Conservation (phyloP, 306 rosid species). For the Neltuma alba region DNA sequence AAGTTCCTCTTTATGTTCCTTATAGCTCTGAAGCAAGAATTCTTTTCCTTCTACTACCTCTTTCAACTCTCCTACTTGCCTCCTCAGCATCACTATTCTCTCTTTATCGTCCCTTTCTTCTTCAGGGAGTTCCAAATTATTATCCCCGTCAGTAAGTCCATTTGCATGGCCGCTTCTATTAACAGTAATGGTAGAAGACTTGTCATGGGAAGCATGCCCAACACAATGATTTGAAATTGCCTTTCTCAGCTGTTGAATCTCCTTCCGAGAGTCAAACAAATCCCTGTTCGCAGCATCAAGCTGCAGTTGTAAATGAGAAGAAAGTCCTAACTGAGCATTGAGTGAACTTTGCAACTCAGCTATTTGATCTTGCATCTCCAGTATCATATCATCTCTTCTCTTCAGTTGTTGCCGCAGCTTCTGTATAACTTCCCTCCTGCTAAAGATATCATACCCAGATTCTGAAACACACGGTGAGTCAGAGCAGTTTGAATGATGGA, state of each 20-base stretch:
- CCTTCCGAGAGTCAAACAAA: conserved; percentile 78
- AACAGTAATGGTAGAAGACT: conserved; percentile 44
- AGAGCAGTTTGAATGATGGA: conserved; percentile 86
- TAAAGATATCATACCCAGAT: conserved; percentile 91
- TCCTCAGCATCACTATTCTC: conserved; percentile 75
- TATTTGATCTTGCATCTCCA: conserved; percentile 98
- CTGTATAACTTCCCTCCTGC: conserved; percentile 91
- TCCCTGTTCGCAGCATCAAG: conserved; percentile 79
- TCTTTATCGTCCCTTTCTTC: conserved; percentile 63
- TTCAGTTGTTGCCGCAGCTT: conserved; percentile 91
- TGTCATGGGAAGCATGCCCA: conserved; percentile 53
- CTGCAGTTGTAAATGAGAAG: conserved; percentile 80
- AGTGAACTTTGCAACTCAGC: conserved; percentile 77
- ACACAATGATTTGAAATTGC: conserved; percentile 94
- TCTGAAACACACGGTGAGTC: conserved; percentile 96
- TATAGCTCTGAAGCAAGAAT: conserved; percentile 83
- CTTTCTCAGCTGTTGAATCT: conserved; percentile 88
- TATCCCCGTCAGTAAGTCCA: conserved; percentile 62
- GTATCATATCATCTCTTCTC: conserved; percentile 92
- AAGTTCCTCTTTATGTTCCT: conserved; percentile 87
- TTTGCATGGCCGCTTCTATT: conserved; percentile 59
- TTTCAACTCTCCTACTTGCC: conserved; percentile 88
- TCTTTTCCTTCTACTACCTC: conserved; percentile 93
- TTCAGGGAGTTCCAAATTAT: conserved; percentile 55
- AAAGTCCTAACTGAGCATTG: conserved; percentile 65